Evolutionary conservation across 2,329 filamentous ascomycete species (phyloP).

Genomic region (Diaporthe batatas): DNA sequence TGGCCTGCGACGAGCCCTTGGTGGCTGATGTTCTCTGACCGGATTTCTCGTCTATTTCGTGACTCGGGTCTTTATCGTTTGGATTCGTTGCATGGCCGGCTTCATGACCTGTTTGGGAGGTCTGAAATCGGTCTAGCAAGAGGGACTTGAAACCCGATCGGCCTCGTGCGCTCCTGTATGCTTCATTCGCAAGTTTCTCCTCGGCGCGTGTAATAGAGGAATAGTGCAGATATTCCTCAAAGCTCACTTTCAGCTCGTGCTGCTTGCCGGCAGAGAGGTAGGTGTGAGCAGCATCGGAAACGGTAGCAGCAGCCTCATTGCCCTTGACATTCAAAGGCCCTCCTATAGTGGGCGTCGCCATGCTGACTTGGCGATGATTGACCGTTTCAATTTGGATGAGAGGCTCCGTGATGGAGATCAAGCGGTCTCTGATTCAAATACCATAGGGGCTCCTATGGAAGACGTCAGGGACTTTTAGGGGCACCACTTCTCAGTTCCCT

Average conservation of each 20-base stretch:
- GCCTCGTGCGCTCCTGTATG: neutral
- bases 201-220: constrained; percentile 32
- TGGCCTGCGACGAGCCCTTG: neutral
- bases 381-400: neutral
- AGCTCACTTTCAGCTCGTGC: constrained; percentile 2
- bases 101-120: neutral
- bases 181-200: constrained; percentile 20
- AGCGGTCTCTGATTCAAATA: neutral
- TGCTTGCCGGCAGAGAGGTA: constrained; percentile 11
- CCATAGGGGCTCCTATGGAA: neutral
- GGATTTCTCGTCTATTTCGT: neutral
- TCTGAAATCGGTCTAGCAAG: neutral
- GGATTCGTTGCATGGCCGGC: neutral
- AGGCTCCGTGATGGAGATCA: neutral
- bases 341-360: constrained; percentile 12
- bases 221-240: constrained; percentile 28
- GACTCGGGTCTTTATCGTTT: neutral
- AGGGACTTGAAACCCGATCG: neutral
- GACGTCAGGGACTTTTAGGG: neutral
- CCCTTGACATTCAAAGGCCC: constrained; percentile 20
- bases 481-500: neutral
- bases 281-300: constrained; percentile 1
- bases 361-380: neutral
- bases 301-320: neutral
- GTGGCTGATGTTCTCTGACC: neutral